Percentiles rank a stretch among this genome's conserved stretches.
Conservation (phyloP, 495 filamentous ascomycete genomes). For the Penicillium subrubescens region DNA sequence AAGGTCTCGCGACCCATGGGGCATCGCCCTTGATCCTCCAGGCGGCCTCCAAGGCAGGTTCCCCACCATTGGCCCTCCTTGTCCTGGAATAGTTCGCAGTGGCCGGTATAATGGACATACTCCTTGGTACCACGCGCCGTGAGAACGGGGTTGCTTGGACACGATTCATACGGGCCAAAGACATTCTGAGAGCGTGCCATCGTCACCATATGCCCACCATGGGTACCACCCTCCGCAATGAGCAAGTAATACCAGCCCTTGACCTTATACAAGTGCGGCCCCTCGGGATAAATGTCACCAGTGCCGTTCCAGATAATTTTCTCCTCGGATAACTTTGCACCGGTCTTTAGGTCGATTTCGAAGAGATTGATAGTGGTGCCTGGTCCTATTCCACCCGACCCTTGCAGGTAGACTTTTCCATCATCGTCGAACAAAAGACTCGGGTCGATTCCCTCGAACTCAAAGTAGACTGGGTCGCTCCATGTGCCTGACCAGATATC, state of each 20-base stretch:
- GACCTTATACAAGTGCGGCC: conserved; percentile 48
- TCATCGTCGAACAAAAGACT: conserved; percentile 28
- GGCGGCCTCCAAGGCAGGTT: background rate
- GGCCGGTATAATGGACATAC: conserved; percentile 31
- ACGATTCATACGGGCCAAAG: conserved; percentile 51
- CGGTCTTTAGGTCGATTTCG: conserved; percentile 14
- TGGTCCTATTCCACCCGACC: conserved; percentile 8
- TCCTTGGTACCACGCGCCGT: conserved; percentile 46
- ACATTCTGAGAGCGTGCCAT: conserved; percentile 55
- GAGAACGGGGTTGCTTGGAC: conserved; percentile 53
- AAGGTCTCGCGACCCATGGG: conserved; percentile 2
- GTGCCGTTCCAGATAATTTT: background rate
- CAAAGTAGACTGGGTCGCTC: conserved; percentile 32
- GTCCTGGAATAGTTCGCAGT: background rate
- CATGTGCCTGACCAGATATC: background rate
- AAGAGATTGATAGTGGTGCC: conserved; percentile 25
- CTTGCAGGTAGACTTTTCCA: conserved; percentile 26
- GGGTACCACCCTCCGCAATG: conserved; percentile 61
- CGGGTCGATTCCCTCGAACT: conserved; percentile 34
- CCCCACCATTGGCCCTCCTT: background rate
- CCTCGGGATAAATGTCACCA: background rate
- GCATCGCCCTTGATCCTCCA: background rate
- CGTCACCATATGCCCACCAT: conserved; percentile 51
- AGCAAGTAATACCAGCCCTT: conserved; percentile 64
- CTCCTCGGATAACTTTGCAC: background rate